Conservation (phyloP, 2,329 filamentous ascomycete species). For the Triangularia verruculosa region DNA sequence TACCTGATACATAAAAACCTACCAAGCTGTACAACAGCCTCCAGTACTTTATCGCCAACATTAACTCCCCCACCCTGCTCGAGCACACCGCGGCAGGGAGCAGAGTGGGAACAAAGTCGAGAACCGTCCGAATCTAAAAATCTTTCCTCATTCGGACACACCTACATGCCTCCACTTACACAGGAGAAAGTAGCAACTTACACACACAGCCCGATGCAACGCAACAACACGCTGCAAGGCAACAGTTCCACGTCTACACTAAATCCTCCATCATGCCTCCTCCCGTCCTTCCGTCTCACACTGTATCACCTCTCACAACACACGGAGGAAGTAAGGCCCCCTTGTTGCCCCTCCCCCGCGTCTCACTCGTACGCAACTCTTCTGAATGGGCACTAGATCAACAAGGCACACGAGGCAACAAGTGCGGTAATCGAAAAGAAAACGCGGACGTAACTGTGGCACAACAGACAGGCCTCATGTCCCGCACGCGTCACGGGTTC, state of each 20-base stretch:
- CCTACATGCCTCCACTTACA: constrained; percentile 1
- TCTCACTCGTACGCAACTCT: too few relatives aligned
- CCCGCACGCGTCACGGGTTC: neutral
- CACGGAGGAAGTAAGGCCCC: neutral
- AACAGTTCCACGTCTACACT: neutral
- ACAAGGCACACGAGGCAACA: neutral
- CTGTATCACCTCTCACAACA: neutral
- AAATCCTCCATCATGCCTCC: neutral
- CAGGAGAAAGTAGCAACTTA: neutral
- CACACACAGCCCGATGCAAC: neutral
- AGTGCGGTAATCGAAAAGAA: neutral
- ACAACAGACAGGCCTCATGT: neutral
- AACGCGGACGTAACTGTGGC: neutral
- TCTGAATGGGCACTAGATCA: too few relatives aligned
- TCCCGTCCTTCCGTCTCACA: neutral
- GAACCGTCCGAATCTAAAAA: neutral
- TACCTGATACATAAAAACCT: too few relatives aligned
- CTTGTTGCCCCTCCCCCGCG: neutral
- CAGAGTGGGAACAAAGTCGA: neutral
- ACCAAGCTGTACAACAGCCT: too few relatives aligned
- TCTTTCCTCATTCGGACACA: neutral
- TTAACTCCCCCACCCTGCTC: too few relatives aligned
- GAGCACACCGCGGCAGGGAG: neutral
- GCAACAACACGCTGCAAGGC: neutral
- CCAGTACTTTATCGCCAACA: too few relatives aligned